phyloP scores from a whole-genome alignment of 2,329 filamentous ascomycete species.

The Diaporthe eres region DNA sequence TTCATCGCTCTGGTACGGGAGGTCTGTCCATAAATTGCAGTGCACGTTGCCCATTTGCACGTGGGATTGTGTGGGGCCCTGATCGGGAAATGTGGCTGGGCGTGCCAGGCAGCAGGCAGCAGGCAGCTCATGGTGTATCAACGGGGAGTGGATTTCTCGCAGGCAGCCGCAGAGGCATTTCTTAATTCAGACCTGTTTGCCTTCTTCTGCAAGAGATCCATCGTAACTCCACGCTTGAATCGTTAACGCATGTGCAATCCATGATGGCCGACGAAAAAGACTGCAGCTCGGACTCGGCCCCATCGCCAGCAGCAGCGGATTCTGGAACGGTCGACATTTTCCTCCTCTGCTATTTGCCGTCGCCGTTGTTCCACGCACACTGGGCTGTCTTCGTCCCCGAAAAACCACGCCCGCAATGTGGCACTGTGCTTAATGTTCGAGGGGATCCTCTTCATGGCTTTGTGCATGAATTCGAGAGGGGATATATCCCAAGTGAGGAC shows the following conservation, averaged over 20 bases:
- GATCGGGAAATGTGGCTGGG: no score
- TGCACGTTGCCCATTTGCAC: background rate
- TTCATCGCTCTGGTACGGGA: slow-evolving; percentile 55
- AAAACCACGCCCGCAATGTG: background rate
- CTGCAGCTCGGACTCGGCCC: background rate
- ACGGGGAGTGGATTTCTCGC: background rate
- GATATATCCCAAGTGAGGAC: slow-evolving; percentile 22
- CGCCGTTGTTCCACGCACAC: slow-evolving; percentile 34
- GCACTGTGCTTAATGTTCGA: slow-evolving; percentile 33
- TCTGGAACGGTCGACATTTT: background rate
- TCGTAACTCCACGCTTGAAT: no score
- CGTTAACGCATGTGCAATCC: background rate
- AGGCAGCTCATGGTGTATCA: no score
- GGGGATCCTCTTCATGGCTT: slow-evolving; percentile 36
- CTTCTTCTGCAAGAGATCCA: background rate
- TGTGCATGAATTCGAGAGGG: slow-evolving; percentile 34
- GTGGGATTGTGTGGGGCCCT: no score
- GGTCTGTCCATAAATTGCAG: slow-evolving; percentile 32
- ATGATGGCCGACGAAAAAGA: background rate
- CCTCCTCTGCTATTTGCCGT: slow-evolving; percentile 36
- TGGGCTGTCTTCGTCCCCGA: slow-evolving; percentile 32
- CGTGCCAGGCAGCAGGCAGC: no score
- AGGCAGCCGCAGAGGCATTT: background rate
- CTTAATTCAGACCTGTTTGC: background rate
- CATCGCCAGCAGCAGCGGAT: background rate